Evolutionary conservation across 495 filamentous ascomycete genomes (phyloP), one percentile per base, ranked within the genome.

Genomic region (Penicillium chermesinum): DNA sequence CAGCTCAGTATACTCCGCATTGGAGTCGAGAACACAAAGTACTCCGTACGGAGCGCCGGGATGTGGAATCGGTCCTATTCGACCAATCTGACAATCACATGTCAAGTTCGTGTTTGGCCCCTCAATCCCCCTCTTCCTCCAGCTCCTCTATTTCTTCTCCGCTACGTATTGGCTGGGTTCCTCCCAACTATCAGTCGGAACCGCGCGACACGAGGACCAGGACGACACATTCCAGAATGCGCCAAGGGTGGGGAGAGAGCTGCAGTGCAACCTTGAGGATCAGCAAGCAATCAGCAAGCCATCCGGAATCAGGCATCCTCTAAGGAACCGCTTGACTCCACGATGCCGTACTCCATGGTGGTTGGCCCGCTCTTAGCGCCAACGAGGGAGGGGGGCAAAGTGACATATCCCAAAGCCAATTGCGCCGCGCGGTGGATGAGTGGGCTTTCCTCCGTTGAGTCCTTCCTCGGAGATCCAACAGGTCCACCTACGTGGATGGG

Each of bases 261-360:
- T 46, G 48, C 52, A 58, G 43, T 55, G 52, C 49, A 55, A 55
- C 58, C 46, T 41, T 14, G 19, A 17, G n/a, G 19, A 43, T 38
- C 35, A 44, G 25, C 44, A 39, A 45, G 33, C 41, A 34, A 25
- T 16, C 25, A 32, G 38, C 43, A 40, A 27, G 16, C 2, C 25
- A 14, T 14, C 41, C 37, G 30, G 42, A 30, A 30, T 10, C 25
- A 30, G 25, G 25, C 25, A 5, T 30, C 25, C 25, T 30, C 25
- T 10, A 30, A 30, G 25, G 25, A 30, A 30, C 10, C 25, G 25
- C 5, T 30, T 10, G 25, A 30, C 25, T 30, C 25, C 25, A 30
- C 25, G 25, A 30, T 30, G 5, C 25, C 25, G 10, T 30, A 10
- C n/a, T n/a, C n/a, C 25, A 30, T 10, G 25, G 25, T 30, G 25